phyloP scores from a whole-genome alignment of 345 rosid genomes.

The Melastoma malabathricum region DNA sequence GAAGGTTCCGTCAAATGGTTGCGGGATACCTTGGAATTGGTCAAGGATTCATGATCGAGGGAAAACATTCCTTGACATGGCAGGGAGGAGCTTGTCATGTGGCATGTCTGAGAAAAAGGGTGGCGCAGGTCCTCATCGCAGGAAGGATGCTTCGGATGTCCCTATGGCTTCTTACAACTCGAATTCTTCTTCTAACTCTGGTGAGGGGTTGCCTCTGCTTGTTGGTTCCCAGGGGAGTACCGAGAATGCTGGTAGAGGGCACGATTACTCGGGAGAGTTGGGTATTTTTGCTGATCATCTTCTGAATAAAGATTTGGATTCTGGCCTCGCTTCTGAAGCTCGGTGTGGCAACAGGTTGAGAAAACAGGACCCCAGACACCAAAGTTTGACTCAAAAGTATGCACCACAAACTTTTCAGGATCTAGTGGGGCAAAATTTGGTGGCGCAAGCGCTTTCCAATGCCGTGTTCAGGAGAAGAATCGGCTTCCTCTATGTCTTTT shows the following conservation, averaged over 20 bases:
- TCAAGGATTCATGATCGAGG: conserved; percentile 87
- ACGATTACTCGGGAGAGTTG: conserved; percentile 89
- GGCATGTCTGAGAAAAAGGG: conserved; percentile 69
- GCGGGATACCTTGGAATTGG: conserved; percentile 98
- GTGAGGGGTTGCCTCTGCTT: conserved; percentile 64
- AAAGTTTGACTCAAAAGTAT: conserved; percentile 73
- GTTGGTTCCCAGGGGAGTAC: conserved; percentile 48
- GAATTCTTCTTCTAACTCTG: conserved; percentile 34
- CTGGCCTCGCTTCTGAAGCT: conserved; percentile 74
- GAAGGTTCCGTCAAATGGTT: conserved; percentile 65
- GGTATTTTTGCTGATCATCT: conserved; percentile 78
- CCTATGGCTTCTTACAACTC: conserved; percentile 50
- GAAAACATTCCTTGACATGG: conserved; percentile 68
- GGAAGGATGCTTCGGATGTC: conserved; percentile 44
- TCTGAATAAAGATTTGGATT: conserved; percentile 51
- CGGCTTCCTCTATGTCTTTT: conserved; percentile 77
- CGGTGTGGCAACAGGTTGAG: conserved; percentile 38
- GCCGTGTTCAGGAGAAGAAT: conserved; percentile 64
- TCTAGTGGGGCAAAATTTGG: conserved; percentile 81
- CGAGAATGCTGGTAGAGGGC: conserved; percentile 62
- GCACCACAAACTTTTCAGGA: conserved; percentile 65
- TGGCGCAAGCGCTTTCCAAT: conserved; percentile 76
- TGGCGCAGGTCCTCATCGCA: conserved; percentile 25
- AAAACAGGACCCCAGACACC: conserved; percentile 41
- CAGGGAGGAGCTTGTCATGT: conserved; percentile 93